Base-by-base conservation (phyloP, 129 eudicot species). In the Artemisia tridentata region DNA sequence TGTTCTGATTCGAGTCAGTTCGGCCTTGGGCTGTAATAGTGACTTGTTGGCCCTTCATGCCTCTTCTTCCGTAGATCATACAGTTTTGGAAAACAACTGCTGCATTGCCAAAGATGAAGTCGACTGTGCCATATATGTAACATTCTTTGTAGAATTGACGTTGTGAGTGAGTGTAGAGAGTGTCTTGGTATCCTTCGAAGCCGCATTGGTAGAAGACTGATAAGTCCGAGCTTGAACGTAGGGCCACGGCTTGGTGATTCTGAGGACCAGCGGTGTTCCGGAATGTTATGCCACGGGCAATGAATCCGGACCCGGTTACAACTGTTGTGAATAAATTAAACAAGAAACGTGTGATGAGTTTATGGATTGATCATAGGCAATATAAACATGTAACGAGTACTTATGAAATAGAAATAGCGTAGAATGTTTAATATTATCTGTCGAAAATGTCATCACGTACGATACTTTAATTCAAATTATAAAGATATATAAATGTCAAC, bases 151-250 rank as follows among this genome's bases (percentile, higher is more conserved):
- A 89, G 61, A 89, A 86, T 55, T 89, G 96, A 2, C 89, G 82
- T 69, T 86, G 83, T 2, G 96, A 77, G 57, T 76, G 79, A 27
- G 75, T 82, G 61, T 78, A 88, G 7, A 85, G 89, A 3, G 96
- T 89, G 77, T 84, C 96, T 77, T 89, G 96, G 72, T 84, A 86
- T 46, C 96, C 96, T 82, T 86, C 86, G 53, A 89, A 81, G 29
- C 86, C 63, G 29, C 96, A 89, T 0, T 57, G 80, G 41, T 81
- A 82, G 81, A 84, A 86, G 18, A 84, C 90, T 0, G 96, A 89
- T 41, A 67, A 64, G 67, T 89, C 96, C 16, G 92, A 72, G 31
- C 77, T 50, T 3, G 92, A 84, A 10, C 77, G 69, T 3, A 89
- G 78, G 7, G 92, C 92, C 55, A 89, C 92, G 1, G 96, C 96